Evolutionary conservation across 176 grass and related monocot genomes (phyloP), one percentile per base, ranked within the genome.

Genomic region (Juncus inflexus): DNA sequence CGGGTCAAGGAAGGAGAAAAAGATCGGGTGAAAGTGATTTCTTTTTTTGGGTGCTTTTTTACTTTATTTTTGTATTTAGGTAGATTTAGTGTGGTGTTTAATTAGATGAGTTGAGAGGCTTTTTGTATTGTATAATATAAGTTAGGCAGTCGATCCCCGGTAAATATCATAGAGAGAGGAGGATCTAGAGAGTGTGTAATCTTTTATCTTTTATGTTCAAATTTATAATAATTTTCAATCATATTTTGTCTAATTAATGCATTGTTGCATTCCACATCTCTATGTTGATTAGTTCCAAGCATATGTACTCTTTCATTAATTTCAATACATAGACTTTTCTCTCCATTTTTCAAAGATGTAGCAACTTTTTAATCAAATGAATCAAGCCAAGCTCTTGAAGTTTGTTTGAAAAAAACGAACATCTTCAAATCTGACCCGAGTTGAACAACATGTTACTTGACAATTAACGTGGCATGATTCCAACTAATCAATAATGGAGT

Each of bases 181-280:
- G 68, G 68, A 60, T 71, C 54, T 42, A 71, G 68, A 47, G 43
- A 42, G 68, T 59, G 58, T 71, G 54, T 35, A 42, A 60, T 36
- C 28, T 15, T 71, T 71, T 57, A 42, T 69, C 12, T 38, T 37
- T 36, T 12, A 49, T 13, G 47, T 67, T 13, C 52, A 12, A 52
- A 68, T 70, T 70, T 70, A 45, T 55, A 15, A 43, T 58, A 3
- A 42, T 15, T 55, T 47, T 11, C 50, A 36, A 15, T 68, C 38
- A 52, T 12, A 68, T 40, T 68, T 39, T 40, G 12, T 67, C 45
- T 67, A 52, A 12, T 54, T 6, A 67, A 37, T 67, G 38, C 15
- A 40, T 3, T 40, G 8, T 37, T 62, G 7, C 2, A 62, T 12
- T 3, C 19, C 19, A 28, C 19, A 28, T 28, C 19, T 28, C 19